Evolutionary conservation across 2,329 filamentous ascomycete genomes (phyloP).

Genomic region (Talaromyces sp.): DNA sequence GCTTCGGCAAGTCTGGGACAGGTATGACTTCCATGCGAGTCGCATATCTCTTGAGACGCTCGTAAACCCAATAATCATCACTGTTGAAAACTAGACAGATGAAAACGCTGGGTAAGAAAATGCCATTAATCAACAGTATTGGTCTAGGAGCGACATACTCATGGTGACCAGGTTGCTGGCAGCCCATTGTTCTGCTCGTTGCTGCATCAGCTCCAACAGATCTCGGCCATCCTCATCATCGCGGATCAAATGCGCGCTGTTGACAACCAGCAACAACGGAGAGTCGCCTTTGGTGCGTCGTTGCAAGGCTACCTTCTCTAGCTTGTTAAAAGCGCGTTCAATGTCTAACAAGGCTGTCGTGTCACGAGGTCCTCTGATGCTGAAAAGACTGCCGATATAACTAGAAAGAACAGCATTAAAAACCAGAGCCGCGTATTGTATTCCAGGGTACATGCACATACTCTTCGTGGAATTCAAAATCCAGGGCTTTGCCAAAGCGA

Average conservation of each 20-base stretch:
- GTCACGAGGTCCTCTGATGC: slow-evolving; percentile 85
- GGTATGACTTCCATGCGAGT: slow-evolving; percentile 93
- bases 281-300: slow-evolving; percentile 55
- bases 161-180: slow-evolving; percentile 81
- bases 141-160: slow-evolving; percentile 23
- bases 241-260: slow-evolving; percentile 83
- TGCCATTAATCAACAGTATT: not conserved
- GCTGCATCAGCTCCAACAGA: slow-evolving; percentile 88
- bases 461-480: slow-evolving; percentile 97
- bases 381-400: slow-evolving; percentile 86
- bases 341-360: slow-evolving; percentile 91
- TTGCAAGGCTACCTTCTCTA: slow-evolving; percentile 84
- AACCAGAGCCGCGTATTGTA: not conserved
- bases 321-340: slow-evolving; percentile 92
- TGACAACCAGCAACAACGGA: slow-evolving; percentile 88
- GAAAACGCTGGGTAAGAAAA: not conserved
- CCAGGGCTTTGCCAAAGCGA: slow-evolving; percentile 83
- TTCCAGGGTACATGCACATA: slow-evolving; percentile 43
- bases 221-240: slow-evolving; percentile 92
- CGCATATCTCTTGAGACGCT: slow-evolving; percentile 83
- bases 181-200: slow-evolving; percentile 94
- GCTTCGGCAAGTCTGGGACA: slow-evolving; percentile 75
- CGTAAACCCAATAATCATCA: slow-evolving; percentile 98
- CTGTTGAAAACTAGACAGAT: slow-evolving; percentile 72
- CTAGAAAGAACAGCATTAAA: slow-evolving; percentile 19